Base-by-base conservation (phyloP, 1,284 basidiomycete species). In the Moesziomyces antarcticus region DNA sequence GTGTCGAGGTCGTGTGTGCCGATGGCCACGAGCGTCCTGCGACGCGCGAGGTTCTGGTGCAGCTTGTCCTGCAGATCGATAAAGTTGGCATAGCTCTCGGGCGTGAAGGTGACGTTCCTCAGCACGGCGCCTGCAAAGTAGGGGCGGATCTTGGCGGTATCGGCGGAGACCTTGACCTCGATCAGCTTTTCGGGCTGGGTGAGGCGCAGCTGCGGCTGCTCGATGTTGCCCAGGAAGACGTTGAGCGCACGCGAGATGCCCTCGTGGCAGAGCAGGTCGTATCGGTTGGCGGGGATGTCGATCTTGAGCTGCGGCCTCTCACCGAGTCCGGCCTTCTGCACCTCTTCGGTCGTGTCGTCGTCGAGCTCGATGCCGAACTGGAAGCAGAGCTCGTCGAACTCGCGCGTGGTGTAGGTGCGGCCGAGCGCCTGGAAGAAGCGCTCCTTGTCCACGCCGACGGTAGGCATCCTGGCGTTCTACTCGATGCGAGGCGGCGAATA, bases 1-100 rank as follows among this genome's bases (percentile, higher is more conserved):
- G 92, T 94, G 85, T 97, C 94, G 45, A 99, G 86, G 86, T 99
- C 97, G 80, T 99, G 97, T 3, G 97, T 99, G 60, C 97, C 97
- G 76, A 99, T 97, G 20, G 97, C 90, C 41, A 97, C 97, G 44
- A 99, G 89, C 79, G 92, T 93, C 61, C 97, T 88, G 75, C 92
- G 88, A 56, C 97, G 88, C 79, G 93, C 96, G 47, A 99, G 88
- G 85, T 99, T 99, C 82, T 95, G 92, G 84, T 99, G 97, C 46
- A 99, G 88, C 86, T 99, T 99, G 85, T 99, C 97, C 86, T 99
- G 97, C 41, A 84, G 87, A 82, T 98, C 97, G 82, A 99, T 97
- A 89, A 99, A 99, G 69, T 93, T 95, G 42, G 92, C 92, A 84
- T 99, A 99, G 54, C 92, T 94, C 61, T 90, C 88, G 42, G 90